These are phyloP conservation scores for Melanomma pulvis-pyrius DNA, from an alignment of 495 filamentous ascomycete species.

Conservation along the genomic window DNA sequence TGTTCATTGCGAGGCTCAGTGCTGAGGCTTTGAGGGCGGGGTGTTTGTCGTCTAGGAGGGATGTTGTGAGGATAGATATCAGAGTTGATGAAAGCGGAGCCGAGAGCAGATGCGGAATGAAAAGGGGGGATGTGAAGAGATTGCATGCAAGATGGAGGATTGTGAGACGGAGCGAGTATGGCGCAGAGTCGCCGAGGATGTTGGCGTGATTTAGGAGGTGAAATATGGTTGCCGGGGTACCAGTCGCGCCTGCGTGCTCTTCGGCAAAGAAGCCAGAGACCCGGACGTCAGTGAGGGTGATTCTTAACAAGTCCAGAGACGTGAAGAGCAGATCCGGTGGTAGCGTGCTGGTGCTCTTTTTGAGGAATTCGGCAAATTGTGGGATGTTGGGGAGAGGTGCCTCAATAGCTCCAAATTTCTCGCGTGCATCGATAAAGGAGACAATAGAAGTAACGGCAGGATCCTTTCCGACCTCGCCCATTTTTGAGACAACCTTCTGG, in stretches of 20 bases:
- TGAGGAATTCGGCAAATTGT: constrained; percentile 58
- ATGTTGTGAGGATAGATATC: constrained; percentile 55
- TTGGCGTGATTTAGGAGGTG: constrained; percentile 65
- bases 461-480: constrained; percentile 58
- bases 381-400: constrained; percentile 63
- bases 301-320: constrained; percentile 77
- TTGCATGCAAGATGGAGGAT: constrained; percentile 69
- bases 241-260: constrained; percentile 54
- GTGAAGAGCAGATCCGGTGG: constrained; percentile 69
- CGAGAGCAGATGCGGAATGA: constrained; percentile 42
- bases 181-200: constrained; percentile 51
- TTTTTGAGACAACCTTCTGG: constrained; percentile 78
- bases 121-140: constrained; percentile 59
- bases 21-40: constrained; percentile 70
- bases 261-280: constrained; percentile 86
- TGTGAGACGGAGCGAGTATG: constrained; percentile 82
- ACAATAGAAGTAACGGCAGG: constrained; percentile 53
- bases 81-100: constrained; percentile 43
- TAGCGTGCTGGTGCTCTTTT: constrained; percentile 52
- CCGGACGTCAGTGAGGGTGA: constrained; percentile 76
- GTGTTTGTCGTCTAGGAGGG: constrained; percentile 58
- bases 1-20: constrained; percentile 79
- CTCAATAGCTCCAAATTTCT: constrained; percentile 57
- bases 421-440: constrained; percentile 46
- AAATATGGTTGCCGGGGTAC: constrained; percentile 58